Conservation (phyloP, 768 basidiomycete genomes). For the Trametes gibbosa region DNA sequence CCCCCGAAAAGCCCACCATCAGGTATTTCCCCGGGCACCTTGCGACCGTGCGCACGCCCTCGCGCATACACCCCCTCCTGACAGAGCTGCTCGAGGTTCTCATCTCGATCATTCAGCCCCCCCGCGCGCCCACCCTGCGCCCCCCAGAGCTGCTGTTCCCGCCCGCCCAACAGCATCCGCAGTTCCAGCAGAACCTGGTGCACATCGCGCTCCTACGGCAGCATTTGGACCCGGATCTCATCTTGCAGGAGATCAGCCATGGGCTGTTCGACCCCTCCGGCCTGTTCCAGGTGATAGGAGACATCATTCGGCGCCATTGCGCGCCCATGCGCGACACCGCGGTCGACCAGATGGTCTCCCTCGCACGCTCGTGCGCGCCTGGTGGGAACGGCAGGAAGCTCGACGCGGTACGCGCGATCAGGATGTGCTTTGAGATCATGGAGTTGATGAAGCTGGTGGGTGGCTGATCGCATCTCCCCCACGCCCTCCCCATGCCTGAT, state of each 20-base stretch:
- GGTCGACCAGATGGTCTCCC: constrained; percentile 79
- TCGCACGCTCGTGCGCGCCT: constrained; percentile 57
- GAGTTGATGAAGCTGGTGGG: constrained; percentile 94
- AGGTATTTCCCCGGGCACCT: constrained; percentile 36
- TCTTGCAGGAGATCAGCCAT: constrained; percentile 78
- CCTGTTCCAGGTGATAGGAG: constrained; percentile 75
- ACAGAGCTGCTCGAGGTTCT: constrained; percentile 79
- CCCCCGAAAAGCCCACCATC: constrained; percentile 41
- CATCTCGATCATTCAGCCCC: constrained; percentile 78
- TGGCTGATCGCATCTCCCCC: constrained; percentile 27
- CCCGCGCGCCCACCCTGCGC: constrained; percentile 18
- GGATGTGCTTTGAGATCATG: constrained; percentile 84
- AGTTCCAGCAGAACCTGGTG: constrained; percentile 59
- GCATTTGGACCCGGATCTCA: constrained; percentile 78
- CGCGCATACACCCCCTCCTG: constrained; percentile 68
- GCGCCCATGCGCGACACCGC: constrained; percentile 89
- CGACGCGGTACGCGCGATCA: constrained; percentile 70
- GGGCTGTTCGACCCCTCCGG: constrained; percentile 76
- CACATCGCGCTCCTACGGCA: constrained; percentile 67
- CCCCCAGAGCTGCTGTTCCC: constrained; percentile 56
- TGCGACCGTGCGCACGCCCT: constrained; percentile 65
- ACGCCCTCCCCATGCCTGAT: background rate
- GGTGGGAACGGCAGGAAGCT: constrained; percentile 52
- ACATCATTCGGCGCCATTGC: constrained; percentile 84
- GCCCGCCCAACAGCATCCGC: constrained; percentile 54